A percentile compares a stretch with the other conserved stretches of the same genome.
phyloP scores from a whole-genome alignment of 805 yeast species.

The Saccharomyces jurei region DNA sequence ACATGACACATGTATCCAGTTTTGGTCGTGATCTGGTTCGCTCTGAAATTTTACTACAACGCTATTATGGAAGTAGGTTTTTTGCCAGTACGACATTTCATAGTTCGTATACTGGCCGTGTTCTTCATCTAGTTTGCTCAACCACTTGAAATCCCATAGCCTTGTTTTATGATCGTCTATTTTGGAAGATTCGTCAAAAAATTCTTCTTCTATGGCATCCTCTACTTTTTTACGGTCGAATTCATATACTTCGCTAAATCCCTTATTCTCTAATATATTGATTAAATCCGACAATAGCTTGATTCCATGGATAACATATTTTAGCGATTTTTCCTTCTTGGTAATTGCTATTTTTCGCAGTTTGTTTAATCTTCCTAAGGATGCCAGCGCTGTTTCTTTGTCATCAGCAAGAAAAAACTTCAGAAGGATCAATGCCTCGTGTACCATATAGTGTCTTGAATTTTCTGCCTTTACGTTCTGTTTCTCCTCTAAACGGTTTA shows the following conservation, averaged over 20 bases:
- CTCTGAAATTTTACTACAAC: conserved; percentile 35
- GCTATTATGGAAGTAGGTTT: conserved; percentile 38
- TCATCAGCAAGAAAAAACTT: conserved; percentile 32
- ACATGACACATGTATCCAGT: conserved; percentile 24
- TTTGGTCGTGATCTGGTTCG: conserved; percentile 15
- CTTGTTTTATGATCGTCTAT: conserved; percentile 16
- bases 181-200: conserved; percentile 15
- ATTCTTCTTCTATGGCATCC: conserved; percentile 19
- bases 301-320: conserved; percentile 25
- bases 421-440: conserved; percentile 29
- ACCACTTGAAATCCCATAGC: conserved; percentile 40
- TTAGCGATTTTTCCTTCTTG: conserved; percentile 1
- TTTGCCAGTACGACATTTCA: conserved; percentile 51
- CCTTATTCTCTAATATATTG: conserved; percentile 35
- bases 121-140: conserved; percentile 26
- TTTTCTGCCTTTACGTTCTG: conserved; percentile 7
- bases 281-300: conserved; percentile 37
- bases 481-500: conserved; percentile 9
- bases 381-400: conserved; percentile 42
- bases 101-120: conserved; percentile 44
- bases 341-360: conserved; percentile 16
- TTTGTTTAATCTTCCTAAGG: conserved; percentile 34
- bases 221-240: conserved; percentile 36
- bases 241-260: conserved; percentile 36
- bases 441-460: conserved; percentile 17